These are phyloP conservation scores for Tricholoma furcatifolium DNA, from an alignment of 768 basidiomycete species.

Conservation along the genomic window DNA sequence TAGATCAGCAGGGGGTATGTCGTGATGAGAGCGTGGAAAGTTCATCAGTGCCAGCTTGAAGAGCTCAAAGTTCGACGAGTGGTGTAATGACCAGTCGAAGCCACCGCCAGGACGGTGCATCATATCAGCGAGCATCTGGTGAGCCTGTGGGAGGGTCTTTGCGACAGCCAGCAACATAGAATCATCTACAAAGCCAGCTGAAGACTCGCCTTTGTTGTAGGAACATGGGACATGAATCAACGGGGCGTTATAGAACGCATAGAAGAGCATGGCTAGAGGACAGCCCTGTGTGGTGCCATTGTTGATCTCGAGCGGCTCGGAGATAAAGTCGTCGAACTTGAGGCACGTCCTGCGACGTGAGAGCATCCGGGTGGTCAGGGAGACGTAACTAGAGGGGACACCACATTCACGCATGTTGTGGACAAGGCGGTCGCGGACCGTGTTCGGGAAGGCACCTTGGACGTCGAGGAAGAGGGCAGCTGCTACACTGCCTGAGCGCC, in stretches of 20 bases:
- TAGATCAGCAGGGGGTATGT: neutral
- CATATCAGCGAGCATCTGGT: too few species aligned
- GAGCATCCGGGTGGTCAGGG: neutral
- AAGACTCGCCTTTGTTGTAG: neutral
- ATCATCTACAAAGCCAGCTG: too few species aligned
- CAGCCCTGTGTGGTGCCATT: neutral
- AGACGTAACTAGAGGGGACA: slow-evolving; percentile 1
- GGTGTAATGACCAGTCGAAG: neutral
- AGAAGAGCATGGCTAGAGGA: neutral
- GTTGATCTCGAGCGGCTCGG: neutral
- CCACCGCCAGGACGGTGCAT: too few species aligned
- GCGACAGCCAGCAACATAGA: neutral
- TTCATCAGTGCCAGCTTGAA: neutral
- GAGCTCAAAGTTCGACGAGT: neutral
- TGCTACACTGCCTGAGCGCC: slow-evolving; percentile 29
- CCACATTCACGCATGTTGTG: too few species aligned
- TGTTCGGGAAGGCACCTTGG: slow-evolving; percentile 42
- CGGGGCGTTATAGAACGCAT: too few species aligned
- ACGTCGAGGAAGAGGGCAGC: slow-evolving; percentile 40
- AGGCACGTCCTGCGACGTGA: neutral
- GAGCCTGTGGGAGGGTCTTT: neutral
- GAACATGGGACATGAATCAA: neutral
- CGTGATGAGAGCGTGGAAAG: neutral
- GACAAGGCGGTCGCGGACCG: too few species aligned
- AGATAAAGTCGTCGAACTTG: neutral